phyloP scores from a whole-genome alignment of 345 rosid species.

The Murraya paniculata region DNA sequence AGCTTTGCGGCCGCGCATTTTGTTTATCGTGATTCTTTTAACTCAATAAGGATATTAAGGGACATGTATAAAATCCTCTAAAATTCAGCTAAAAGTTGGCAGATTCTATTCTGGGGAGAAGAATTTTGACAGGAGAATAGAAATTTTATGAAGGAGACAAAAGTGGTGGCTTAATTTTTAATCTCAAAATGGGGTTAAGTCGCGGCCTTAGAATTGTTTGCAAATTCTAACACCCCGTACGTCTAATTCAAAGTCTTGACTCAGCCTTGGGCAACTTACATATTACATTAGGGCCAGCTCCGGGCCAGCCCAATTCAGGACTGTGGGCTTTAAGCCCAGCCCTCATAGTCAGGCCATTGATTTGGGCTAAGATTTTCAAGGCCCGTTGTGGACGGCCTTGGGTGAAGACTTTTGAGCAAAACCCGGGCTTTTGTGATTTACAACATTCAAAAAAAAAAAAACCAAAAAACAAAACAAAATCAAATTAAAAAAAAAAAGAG shows the following conservation, averaged over 20 bases:
- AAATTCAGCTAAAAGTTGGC: conserved; percentile 21
- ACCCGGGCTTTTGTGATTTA: rapidly evolving
- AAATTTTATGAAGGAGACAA: conserved; percentile 9
- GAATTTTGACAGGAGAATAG: not conserved
- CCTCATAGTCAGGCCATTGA: no score
- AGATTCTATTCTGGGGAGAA: not conserved
- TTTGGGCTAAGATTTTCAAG: no score
- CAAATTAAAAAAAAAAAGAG: no score
- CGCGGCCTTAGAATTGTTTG: not conserved
- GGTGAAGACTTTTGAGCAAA: no score
- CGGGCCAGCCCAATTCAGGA: rapidly evolving
- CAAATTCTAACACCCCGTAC: not conserved
- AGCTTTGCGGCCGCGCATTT: not conserved
- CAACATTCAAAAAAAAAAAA: no score
- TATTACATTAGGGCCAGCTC: no score
- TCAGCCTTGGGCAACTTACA: no score
- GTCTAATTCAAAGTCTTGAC: not conserved
- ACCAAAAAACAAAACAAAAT: no score
- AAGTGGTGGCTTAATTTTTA: not conserved
- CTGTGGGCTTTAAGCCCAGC: no score
- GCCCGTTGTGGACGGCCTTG: no score
- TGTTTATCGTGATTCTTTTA: not conserved
- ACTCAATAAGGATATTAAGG: not conserved
- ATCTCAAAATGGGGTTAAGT: not conserved
- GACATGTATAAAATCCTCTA: not conserved